These are phyloP conservation scores for Fusarium chlamydosporum DNA, from an alignment of 2,329 filamentous ascomycete genomes.

Conservation along the genomic window DNA sequence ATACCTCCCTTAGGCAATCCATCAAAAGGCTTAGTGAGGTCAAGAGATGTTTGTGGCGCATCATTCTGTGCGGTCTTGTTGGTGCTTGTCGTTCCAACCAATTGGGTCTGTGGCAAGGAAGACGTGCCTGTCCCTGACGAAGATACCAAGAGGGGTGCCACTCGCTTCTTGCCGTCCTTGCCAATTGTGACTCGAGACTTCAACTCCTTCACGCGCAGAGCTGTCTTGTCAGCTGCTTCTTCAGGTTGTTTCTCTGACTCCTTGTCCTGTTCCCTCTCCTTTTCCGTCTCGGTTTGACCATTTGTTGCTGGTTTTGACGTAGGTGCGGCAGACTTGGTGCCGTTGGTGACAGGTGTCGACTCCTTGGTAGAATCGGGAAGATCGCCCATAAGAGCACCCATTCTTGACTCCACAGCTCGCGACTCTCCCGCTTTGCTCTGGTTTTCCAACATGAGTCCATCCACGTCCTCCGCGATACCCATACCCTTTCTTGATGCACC, in stretches of 20 bases:
- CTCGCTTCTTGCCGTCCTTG: conserved; percentile 96
- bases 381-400: conserved; percentile 99
- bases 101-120: conserved; percentile 87
- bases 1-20: conserved; percentile 92
- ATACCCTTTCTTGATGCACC: conserved; percentile 89
- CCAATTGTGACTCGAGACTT: conserved; percentile 95
- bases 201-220: conserved; percentile 70
- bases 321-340: conserved; percentile 61
- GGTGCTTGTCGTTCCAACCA: conserved; percentile 81
- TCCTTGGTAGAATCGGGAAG: conserved; percentile 70
- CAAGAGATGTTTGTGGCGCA: conserved; percentile 83
- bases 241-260: conserved; percentile 58
- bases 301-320: conserved; percentile 59
- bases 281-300: conserved; percentile 56
- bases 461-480: conserved; percentile 92
- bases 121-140: conserved; percentile 89
- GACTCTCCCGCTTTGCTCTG: conserved; percentile 92
- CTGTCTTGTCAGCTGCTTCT: conserved; percentile 67
- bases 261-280: conserved; percentile 55
- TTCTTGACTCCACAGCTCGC: conserved; percentile 90
- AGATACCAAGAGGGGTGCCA: conserved; percentile 91
- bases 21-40: conserved; percentile 94
- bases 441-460: conserved; percentile 88
- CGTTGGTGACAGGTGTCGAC: conserved; percentile 63
- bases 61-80: conserved; percentile 75